Conservation (phyloP, 306 rosid genomes). For the Vigna reflexopilosa region DNA sequence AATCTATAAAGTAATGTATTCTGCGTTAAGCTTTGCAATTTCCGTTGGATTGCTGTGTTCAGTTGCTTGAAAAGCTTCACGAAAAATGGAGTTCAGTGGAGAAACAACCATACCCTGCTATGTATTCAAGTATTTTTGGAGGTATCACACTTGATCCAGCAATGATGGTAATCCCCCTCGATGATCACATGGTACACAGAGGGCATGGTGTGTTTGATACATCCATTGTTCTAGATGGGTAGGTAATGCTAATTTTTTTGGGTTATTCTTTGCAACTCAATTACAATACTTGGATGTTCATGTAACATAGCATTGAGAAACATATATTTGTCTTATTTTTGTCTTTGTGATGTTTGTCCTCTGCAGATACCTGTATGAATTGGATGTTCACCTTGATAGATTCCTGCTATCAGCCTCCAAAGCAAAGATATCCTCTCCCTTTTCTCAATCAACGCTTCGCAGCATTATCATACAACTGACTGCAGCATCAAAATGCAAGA, state of each 20-base stretch:
- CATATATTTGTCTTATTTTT: conserved; percentile 17
- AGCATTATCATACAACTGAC: conserved; percentile 84
- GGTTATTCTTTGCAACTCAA: conserved; percentile 8
- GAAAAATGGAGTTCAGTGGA: conserved; percentile 72
- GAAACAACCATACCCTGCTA: conserved; percentile 78
- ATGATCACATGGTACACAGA: conserved; percentile 74
- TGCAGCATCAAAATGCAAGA: conserved; percentile 73
- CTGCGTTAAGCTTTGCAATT: conserved; percentile 35
- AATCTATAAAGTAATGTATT: neutral
- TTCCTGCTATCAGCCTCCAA: conserved; percentile 81
- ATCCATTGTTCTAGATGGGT: conserved; percentile 71
- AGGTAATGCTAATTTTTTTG: conserved; percentile 18
- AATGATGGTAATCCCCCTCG: conserved; percentile 69
- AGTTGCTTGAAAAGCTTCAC: conserved; percentile 86
- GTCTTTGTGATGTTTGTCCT: conserved; percentile 25
- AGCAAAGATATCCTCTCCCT: conserved; percentile 75
- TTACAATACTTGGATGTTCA: neutral
- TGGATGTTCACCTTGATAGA: conserved; percentile 83
- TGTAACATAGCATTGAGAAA: conserved; percentile 9
- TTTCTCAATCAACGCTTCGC: conserved; percentile 63
- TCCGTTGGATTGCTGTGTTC: conserved; percentile 37
- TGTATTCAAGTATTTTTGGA: conserved; percentile 87
- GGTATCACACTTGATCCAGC: conserved; percentile 92
- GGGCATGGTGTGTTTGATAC: conserved; percentile 75
- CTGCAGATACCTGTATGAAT: conserved; percentile 76